Evolutionary conservation across 2,329 filamentous ascomycete species (phyloP).

Genomic region (Corinectria fuckeliana): DNA sequence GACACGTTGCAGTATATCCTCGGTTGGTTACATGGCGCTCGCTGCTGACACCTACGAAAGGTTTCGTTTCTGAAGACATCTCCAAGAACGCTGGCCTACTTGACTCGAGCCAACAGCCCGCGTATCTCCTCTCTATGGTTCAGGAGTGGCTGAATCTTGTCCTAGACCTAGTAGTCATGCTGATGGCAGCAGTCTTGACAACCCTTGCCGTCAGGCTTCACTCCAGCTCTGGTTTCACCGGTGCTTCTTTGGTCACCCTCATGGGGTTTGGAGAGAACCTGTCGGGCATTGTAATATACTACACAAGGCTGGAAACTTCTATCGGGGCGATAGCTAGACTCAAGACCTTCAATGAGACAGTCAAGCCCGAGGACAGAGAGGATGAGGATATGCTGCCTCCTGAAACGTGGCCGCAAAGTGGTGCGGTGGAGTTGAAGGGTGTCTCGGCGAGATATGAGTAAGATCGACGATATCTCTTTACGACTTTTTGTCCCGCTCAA

Average conservation of each 20-base stretch:
- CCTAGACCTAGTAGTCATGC: slow-evolving; percentile 56
- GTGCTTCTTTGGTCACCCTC: slow-evolving; percentile 48
- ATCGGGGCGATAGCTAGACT: slow-evolving; percentile 39
- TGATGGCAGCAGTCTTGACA: slow-evolving; percentile 56
- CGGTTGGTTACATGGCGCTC: not conserved
- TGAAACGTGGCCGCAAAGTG: slow-evolving; percentile 12
- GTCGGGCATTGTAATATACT: slow-evolving; percentile 40
- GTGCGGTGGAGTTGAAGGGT: slow-evolving; percentile 5
- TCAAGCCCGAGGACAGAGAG: slow-evolving; percentile 9
- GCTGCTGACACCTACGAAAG: not conserved
- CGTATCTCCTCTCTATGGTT: slow-evolving; percentile 63
- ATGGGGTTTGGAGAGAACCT: slow-evolving; percentile 42
- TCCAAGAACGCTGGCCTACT: slow-evolving; percentile 38
- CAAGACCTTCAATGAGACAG: slow-evolving; percentile 13
- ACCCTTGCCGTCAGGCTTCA: slow-evolving; percentile 52
- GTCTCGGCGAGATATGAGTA: slow-evolving; percentile 21
- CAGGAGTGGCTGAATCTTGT: slow-evolving; percentile 64
- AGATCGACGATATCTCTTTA: not conserved
- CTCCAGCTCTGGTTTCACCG: slow-evolving; percentile 46
- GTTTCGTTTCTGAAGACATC: not conserved
- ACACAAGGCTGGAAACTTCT: slow-evolving; percentile 42
- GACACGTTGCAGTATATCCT: not conserved
- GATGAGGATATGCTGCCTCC: not conserved
- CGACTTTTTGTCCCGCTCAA: not conserved
- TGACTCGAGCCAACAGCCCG: slow-evolving; percentile 61